Conservation (phyloP, 192 early-diverging fungal genomes). For the Coemansia furcata region DNA sequence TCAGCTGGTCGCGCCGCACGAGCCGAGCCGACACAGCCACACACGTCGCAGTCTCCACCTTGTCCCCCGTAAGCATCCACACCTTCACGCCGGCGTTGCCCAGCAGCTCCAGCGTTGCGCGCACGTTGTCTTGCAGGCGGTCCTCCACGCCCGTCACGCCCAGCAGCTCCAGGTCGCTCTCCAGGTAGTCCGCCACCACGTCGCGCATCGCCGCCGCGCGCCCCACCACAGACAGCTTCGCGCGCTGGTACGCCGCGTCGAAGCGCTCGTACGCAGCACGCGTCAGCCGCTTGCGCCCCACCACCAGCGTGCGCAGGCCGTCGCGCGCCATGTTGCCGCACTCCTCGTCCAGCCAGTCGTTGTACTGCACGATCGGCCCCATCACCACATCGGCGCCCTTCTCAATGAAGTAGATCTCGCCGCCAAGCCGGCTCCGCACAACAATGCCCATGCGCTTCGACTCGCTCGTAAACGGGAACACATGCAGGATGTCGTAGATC, state of each 20-base stretch:
- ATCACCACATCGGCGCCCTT: constrained; percentile 96
- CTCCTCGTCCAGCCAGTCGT: constrained; percentile 97
- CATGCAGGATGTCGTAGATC: constrained; percentile 79
- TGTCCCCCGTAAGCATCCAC: constrained; percentile 99
- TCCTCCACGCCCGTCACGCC: constrained; percentile 96
- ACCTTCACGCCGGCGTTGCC: constrained; percentile 89
- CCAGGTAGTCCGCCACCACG: constrained; percentile 67
- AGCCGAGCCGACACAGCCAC: constrained; percentile 92
- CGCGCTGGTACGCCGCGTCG: constrained; percentile 62
- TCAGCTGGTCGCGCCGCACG: constrained; percentile 80
- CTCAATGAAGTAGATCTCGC: constrained; percentile 85
- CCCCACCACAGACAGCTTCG: constrained; percentile 68
- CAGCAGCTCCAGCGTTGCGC: constrained; percentile 81
- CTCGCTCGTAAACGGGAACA: constrained; percentile 99
- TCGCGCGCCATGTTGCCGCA: constrained; percentile 96
- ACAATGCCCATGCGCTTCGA: constrained; percentile 97
- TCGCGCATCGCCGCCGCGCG: constrained; percentile 68
- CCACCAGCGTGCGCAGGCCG: constrained; percentile 89
- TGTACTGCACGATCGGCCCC: constrained; percentile 82
- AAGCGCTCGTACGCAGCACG: constrained; percentile 70
- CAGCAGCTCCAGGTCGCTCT: constrained; percentile 84
- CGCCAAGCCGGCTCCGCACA: constrained; percentile 62
- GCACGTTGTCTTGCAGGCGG: constrained; percentile 91
- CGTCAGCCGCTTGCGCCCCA: constrained; percentile 80
- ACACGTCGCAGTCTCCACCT: constrained; percentile 95